A percentile compares a stretch with the other conserved stretches of the same genome.
phyloP scores from a whole-genome alignment of 225 moss, liverwort and hornwort species.

The Bryum argenteum region DNA sequence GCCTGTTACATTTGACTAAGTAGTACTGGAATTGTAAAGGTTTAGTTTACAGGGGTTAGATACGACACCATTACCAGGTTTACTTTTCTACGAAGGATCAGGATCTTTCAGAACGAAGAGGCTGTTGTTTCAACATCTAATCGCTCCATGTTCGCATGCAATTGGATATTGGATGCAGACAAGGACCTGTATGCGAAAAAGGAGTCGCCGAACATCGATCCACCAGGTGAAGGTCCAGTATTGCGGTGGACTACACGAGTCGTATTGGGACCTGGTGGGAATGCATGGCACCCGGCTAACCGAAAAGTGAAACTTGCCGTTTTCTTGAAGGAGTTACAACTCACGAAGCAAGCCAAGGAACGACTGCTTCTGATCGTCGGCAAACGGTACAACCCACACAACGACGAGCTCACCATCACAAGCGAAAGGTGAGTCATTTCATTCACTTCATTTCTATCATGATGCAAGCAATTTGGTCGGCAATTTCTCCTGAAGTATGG shows the following conservation, averaged over 20 bases:
- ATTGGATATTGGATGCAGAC: slow-evolving; percentile 41
- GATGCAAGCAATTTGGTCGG: no score
- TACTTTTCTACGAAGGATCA: no score
- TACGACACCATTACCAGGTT: no score
- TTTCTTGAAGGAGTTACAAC: slow-evolving; percentile 75
- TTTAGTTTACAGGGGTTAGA: no score
- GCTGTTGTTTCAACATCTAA: background rate
- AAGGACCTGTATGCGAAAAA: slow-evolving; percentile 70
- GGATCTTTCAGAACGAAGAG: no score
- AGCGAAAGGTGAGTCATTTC: slow-evolving; percentile 59
- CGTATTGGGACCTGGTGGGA: slow-evolving; percentile 77
- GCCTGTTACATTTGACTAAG: no score
- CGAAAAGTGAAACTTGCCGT: slow-evolving; percentile 85
- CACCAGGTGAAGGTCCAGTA: slow-evolving; percentile 81
- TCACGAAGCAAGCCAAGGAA: slow-evolving; percentile 56
- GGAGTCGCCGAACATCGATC: slow-evolving; percentile 64
- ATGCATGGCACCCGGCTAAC: slow-evolving; percentile 82
- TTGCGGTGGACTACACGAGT: slow-evolving; percentile 85
- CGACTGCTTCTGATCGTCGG: slow-evolving; percentile 72
- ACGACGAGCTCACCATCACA: slow-evolving; percentile 79
- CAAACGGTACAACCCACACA: slow-evolving; percentile 74
- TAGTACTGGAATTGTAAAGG: no score
- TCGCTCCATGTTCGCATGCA: background rate
- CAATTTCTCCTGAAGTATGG: no score
- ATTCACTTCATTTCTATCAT: background rate